These are phyloP conservation scores for Ogataea hybrid DNA, from an alignment of 1,139 yeast genomes.

Conservation along the genomic window DNA sequence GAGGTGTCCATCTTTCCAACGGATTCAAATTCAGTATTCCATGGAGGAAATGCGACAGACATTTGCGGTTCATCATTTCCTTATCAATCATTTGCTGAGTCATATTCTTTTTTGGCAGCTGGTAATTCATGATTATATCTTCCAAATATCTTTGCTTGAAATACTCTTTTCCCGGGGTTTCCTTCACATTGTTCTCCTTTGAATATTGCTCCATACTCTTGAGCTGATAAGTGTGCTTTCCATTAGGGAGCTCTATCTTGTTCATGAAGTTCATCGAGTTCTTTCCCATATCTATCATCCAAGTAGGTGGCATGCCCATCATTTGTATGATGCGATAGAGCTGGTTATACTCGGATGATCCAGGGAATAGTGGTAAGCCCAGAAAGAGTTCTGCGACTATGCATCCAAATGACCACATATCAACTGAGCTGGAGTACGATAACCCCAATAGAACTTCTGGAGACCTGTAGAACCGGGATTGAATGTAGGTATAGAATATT, in stretches of 20 bases:
- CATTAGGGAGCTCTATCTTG: constrained; percentile 34
- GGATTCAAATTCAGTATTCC: constrained; percentile 87
- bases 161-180: constrained; percentile 84
- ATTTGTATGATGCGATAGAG: constrained; percentile 78
- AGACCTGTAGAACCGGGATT: constrained; percentile 90
- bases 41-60: constrained; percentile 72
- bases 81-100: constrained; percentile 52
- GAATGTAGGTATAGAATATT: constrained; percentile 90
- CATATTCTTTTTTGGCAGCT: constrained; percentile 71
- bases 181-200: constrained; percentile 53
- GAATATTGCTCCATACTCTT: constrained; percentile 62
- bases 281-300: constrained; percentile 97
- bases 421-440: constrained; percentile 89
- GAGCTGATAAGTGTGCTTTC: constrained; percentile 39
- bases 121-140: constrained; percentile 76
- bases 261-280: constrained; percentile 71
- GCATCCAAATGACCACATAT: constrained; percentile 99
- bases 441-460: constrained; percentile 94
- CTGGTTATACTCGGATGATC: constrained; percentile 91
- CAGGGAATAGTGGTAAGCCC: constrained; percentile 95
- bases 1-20: constrained; percentile 94
- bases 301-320: constrained; percentile 84
- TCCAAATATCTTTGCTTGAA: constrained; percentile 70
- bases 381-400: constrained; percentile 90
- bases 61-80: constrained; percentile 70